Conservation (phyloP, 768 basidiomycete genomes). For the Albatrellus ellisii region DNA sequence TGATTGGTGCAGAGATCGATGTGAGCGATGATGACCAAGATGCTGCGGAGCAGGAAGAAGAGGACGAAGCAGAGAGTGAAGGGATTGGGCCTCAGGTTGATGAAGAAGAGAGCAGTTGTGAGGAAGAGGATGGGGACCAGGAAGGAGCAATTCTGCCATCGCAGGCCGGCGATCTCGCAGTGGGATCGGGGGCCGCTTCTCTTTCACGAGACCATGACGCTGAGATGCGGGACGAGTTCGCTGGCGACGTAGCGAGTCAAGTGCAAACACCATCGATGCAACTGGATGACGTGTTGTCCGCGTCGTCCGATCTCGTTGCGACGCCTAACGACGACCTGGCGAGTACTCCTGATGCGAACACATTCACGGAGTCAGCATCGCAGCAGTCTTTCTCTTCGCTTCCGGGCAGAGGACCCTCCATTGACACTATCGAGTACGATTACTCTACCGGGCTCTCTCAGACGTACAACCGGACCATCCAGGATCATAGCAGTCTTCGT, state of each 20-base stretch:
- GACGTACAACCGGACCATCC: too few relatives aligned
- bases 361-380: background rate
- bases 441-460: too few relatives aligned
- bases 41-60: conserved; percentile 4
- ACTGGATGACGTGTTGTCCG: background rate
- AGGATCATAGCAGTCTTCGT: too few relatives aligned
- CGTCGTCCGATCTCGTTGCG: conserved; percentile 1
- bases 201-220: conserved; percentile 7
- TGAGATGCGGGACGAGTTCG: conserved; percentile 1
- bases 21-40: conserved; percentile 27
- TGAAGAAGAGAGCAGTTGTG: background rate
- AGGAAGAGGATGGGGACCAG: too few relatives aligned
- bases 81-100: conserved; percentile 1
- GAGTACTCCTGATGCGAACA: too few relatives aligned
- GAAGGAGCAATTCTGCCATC: too few relatives aligned
- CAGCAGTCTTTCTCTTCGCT: background rate
- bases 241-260: background rate
- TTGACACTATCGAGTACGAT: too few relatives aligned
- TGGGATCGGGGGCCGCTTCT: too few relatives aligned
- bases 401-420: too few relatives aligned
- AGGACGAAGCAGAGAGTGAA: background rate
- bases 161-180: conserved; percentile 2
- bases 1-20: conserved; percentile 7
- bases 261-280: background rate
- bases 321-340: background rate